Evolutionary conservation across 164 flowering plant species (phyloP), one percentile per base, ranked within the genome.

Genomic region (Piper betle): DNA sequence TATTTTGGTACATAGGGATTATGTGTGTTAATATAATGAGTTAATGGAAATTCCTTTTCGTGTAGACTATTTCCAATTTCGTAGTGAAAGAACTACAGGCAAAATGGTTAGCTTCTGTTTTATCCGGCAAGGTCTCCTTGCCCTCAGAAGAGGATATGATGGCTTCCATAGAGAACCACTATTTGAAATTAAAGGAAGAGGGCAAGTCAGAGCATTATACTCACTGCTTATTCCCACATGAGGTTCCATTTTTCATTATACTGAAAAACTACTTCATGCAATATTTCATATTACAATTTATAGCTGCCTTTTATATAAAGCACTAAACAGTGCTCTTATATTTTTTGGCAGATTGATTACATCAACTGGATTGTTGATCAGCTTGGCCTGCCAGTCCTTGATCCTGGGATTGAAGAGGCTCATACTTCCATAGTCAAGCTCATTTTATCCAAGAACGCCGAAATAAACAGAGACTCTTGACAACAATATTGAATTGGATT

Each of bases 21-120:
- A n/a, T n/a, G n/a, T n/a, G n/a, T n/a, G n/a, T n/a, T n/a, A n/a
- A n/a, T n/a, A n/a, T n/a, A n/a, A n/a, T n/a, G n/a, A n/a, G n/a
- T n/a, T n/a, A n/a, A n/a, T n/a, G n/a, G n/a, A n/a, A n/a, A n/a
- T n/a, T n/a, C n/a, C n/a, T n/a, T n/a, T n/a, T n/a, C n/a, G n/a
- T n/a, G n/a, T n/a, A n/a, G n/a, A n/a, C n/a, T n/a, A n/a, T n/a
- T n/a, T n/a, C n/a, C n/a, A n/a, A n/a, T n/a, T n/a, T n/a, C n/a
- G n/a, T n/a, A n/a, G n/a, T n/a, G n/a, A n/a, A n/a, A n/a, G n/a
- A n/a, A n/a, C n/a, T n/a, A n/a, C n/a, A n/a, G n/a, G n/a, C n/a
- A n/a, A 43, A 82, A 77, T 92, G 96, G 96, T 77, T 92, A 18
- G 91, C 96, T 1, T 79, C 83, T 37, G 73, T 74, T 70, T 74